A percentile compares a stretch with the other conserved stretches of the same genome.
phyloP scores from a whole-genome alignment of 2,329 filamentous ascomycete species.

The Colletotrichum karsti region DNA sequence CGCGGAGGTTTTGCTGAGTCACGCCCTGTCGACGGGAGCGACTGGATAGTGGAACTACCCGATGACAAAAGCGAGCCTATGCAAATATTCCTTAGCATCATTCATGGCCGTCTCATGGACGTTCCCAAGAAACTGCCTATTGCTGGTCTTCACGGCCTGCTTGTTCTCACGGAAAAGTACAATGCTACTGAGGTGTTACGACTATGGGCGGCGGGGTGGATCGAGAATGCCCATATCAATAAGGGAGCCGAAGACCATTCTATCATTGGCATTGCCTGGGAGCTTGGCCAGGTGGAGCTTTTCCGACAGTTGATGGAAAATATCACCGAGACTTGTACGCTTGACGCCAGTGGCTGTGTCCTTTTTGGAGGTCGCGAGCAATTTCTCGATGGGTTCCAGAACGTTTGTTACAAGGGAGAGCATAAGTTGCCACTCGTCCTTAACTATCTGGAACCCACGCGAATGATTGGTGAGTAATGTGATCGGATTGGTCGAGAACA shows the following conservation, averaged over 20 bases:
- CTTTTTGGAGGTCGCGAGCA: not conserved
- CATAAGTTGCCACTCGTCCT: no score
- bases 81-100: slow-evolving; percentile 38
- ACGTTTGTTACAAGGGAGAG: no score
- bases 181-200: not conserved
- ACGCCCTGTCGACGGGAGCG: not conserved
- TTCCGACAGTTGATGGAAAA: not conserved
- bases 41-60: slow-evolving; percentile 39
- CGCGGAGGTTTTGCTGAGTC: slow-evolving; percentile 37
- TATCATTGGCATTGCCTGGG: not conserved
- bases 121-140: not conserved
- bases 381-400: no score
- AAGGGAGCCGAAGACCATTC: not conserved
- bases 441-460: no score
- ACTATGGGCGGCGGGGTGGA: not conserved
- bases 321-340: not conserved
- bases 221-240: not conserved
- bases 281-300: not conserved
- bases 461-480: no score
- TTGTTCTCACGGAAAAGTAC: not conserved
- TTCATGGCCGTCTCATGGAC: slow-evolving; percentile 32
- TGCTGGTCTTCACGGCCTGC: not conserved
- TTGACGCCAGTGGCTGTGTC: not conserved
- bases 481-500: no score
- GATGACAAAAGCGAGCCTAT: slow-evolving; percentile 39